phyloP scores from a whole-genome alignment of 352 stramenopile genomes.

The Pythium insidiosum region DNA sequence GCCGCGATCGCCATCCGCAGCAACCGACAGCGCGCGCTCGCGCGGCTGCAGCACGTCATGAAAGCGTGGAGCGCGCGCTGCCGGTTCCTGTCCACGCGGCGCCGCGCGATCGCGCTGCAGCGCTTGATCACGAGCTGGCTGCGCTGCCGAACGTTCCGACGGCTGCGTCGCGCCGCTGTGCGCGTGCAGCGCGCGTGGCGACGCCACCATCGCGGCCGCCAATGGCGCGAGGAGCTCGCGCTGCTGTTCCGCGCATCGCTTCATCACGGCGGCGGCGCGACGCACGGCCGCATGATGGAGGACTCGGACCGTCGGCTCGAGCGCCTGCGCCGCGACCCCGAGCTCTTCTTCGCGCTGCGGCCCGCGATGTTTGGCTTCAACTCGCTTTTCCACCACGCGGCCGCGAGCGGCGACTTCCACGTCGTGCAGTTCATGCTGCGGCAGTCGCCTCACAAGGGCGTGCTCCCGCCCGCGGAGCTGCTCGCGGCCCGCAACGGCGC shows the following conservation, averaged over 20 bases:
- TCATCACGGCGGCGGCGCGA: no score
- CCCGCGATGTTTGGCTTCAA: conserved; percentile 50
- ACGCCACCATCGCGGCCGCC: conserved; percentile 20
- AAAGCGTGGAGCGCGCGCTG: conserved; percentile 36
- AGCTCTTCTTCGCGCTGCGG: conserved; percentile 43
- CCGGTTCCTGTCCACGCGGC: conserved; percentile 26
- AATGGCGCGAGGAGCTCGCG: conserved; percentile 38
- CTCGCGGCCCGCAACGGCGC: conserved; percentile 41
- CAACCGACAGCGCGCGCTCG: conserved; percentile 22
- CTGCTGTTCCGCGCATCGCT: conserved; percentile 33
- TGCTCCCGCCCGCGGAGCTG: no score
- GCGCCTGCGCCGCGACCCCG: conserved; percentile 32
- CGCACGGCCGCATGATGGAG: conserved; percentile 57
- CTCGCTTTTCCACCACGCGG: conserved; percentile 61
- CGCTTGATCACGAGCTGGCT: conserved; percentile 49
- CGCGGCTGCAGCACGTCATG: conserved; percentile 38
- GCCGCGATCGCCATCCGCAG: conserved; percentile 14
- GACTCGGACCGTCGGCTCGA: conserved; percentile 57
- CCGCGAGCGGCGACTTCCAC: conserved; percentile 59
- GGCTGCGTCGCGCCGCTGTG: conserved; percentile 14
- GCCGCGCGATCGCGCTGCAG: conserved; percentile 26
- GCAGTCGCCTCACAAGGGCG: conserved; percentile 10
- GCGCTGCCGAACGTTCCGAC: conserved; percentile 32
- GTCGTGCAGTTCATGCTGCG: conserved; percentile 73
- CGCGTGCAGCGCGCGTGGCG: conserved; percentile 39